These are phyloP conservation scores for Fusarium mundagurra DNA, from an alignment of 2,329 filamentous ascomycete species.

Conservation along the genomic window DNA sequence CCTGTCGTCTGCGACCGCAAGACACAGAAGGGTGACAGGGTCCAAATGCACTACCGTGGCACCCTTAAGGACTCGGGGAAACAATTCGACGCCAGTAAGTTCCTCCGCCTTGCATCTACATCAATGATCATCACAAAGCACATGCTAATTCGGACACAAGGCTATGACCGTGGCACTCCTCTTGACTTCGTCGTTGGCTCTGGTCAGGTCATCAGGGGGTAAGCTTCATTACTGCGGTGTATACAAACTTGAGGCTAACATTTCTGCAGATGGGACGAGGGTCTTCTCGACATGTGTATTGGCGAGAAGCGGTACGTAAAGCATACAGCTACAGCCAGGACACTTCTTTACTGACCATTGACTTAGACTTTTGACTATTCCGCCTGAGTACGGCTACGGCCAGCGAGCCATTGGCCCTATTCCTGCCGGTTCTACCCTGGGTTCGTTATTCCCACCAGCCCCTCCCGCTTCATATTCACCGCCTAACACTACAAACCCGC, in stretches of 20 bases:
- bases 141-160: constrained; percentile 45
- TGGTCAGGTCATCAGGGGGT: constrained; percentile 91
- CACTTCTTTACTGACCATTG: constrained; percentile 19
- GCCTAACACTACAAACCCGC: constrained; percentile 29
- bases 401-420: constrained; percentile 81
- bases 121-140: neutral
- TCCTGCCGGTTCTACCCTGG: constrained; percentile 79
- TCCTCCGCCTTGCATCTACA: constrained; percentile 9
- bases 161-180: constrained; percentile 79
- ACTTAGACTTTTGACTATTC: constrained; percentile 81
- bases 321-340: neutral
- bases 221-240: constrained; percentile 43
- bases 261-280: constrained; percentile 80
- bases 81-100: constrained; percentile 81
- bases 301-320: constrained; percentile 78
- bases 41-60: constrained; percentile 89
- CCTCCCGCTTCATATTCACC: constrained; percentile 17
- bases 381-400: constrained; percentile 88
- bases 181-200: constrained; percentile 82
- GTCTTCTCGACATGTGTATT: constrained; percentile 92
- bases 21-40: constrained; percentile 77
- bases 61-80: constrained; percentile 77
- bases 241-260: constrained; percentile 32
- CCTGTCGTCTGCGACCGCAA: constrained; percentile 83
- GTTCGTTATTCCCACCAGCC: constrained; percentile 55